Percentiles rank a stretch among this genome's conserved stretches.
These are phyloP conservation scores for Mycena venus DNA, from an alignment of 768 basidiomycete species.

Conservation along the genomic window DNA sequence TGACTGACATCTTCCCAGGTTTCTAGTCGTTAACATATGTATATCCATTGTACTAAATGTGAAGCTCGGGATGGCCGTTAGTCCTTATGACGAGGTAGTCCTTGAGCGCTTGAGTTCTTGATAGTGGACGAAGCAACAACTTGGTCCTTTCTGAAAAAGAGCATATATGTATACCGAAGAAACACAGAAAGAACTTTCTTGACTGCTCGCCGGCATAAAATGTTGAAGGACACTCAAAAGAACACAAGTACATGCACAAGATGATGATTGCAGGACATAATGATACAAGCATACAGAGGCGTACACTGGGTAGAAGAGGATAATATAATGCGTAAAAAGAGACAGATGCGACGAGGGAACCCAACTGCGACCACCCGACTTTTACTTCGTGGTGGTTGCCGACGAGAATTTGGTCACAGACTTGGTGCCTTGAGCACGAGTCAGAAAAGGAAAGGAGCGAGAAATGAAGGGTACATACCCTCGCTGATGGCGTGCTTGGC, in stretches of 20 bases:
- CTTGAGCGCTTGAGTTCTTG: too few species aligned
- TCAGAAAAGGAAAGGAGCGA: background rate
- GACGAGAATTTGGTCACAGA: slow-evolving; percentile 71
- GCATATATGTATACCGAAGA: too few species aligned
- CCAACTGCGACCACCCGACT: background rate
- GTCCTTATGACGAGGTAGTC: too few species aligned
- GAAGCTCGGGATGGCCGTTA: too few species aligned
- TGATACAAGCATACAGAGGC: slow-evolving; percentile 27
- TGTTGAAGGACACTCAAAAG: too few species aligned
- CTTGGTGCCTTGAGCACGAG: slow-evolving; percentile 30
- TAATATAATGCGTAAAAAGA: slow-evolving; percentile 28
- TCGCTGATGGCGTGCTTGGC: slow-evolving; percentile 94
- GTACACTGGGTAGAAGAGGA: slow-evolving; percentile 16
- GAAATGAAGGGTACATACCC: slow-evolving; percentile 55
- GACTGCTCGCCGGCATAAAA: too few species aligned
- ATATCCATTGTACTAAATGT: background rate
- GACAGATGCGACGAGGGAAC: background rate
- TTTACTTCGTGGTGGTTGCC: slow-evolving; percentile 52
- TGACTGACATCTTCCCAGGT: slow-evolving; percentile 37
- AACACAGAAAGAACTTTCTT: too few species aligned
- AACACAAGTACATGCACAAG: slow-evolving; percentile 20
- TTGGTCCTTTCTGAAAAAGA: too few species aligned
- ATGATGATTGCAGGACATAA: slow-evolving; percentile 23
- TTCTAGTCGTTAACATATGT: slow-evolving; percentile 38
- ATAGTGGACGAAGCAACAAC: too few species aligned